phyloP scores from a whole-genome alignment of 148 eudicot species.

The Heliamphora exappendiculata region DNA sequence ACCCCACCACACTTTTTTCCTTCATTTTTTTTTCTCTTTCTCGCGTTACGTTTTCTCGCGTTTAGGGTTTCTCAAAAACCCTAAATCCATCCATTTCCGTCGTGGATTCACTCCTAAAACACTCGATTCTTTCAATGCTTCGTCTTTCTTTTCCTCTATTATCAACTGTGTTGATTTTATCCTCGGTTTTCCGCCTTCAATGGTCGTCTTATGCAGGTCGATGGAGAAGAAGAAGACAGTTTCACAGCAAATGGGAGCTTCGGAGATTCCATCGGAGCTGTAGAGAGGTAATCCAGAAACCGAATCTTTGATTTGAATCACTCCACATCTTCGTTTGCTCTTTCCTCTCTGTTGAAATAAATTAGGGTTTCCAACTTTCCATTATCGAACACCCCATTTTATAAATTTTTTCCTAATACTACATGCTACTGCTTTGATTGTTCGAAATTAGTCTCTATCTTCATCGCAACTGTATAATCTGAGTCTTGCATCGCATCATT shows the following conservation, averaged over 20 bases:
- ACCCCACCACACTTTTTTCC: background rate
- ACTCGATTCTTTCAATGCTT: conserved; percentile 13
- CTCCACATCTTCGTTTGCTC: background rate
- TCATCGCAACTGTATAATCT: background rate
- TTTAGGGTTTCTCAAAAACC: conserved; percentile 14
- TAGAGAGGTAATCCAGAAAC: conserved; percentile 35
- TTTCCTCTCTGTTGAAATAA: background rate
- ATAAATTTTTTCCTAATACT: background rate
- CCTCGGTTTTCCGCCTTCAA: background rate
- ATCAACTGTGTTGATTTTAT: background rate
- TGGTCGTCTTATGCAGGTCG: conserved; percentile 21
- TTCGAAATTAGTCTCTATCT: background rate
- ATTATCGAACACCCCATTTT: background rate
- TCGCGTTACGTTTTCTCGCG: conserved; percentile 4
- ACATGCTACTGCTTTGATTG: conserved; percentile 3
- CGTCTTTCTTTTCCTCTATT: conserved; percentile 3
- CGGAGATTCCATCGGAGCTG: conserved; percentile 19
- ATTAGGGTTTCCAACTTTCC: conserved; percentile 19
- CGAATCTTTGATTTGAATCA: background rate
- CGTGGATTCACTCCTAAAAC: conserved; percentile 8
- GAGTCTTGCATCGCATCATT: background rate
- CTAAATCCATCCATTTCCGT: conserved; percentile 20
- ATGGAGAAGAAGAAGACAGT: conserved; percentile 27
- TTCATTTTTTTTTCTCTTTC: background rate
- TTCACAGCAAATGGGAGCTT: conserved; percentile 26